Percentiles rank a stretch among this genome's conserved stretches.
phyloP scores from a whole-genome alignment of 805 yeast genomes.

The Metschnikowia santaceciliae region DNA sequence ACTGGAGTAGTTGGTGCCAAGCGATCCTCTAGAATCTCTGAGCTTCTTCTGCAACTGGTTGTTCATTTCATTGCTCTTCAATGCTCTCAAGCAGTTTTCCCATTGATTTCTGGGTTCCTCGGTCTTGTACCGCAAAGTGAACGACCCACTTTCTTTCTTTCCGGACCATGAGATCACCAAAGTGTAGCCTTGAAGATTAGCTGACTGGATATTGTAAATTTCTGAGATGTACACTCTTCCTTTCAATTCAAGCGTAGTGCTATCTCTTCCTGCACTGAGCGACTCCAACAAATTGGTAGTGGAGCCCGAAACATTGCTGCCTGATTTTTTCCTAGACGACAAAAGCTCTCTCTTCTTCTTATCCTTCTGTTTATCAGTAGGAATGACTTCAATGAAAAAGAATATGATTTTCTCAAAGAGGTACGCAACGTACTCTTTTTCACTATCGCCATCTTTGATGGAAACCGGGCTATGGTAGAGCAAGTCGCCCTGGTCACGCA shows the following conservation, averaged over 20 bases:
- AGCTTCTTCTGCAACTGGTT: constrained; percentile 33
- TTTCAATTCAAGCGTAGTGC: constrained; percentile 50
- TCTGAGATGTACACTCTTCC: constrained; percentile 81
- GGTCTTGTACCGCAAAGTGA: constrained; percentile 73
- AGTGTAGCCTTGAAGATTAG: constrained; percentile 47
- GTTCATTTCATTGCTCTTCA: constrained; percentile 42
- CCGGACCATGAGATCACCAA: constrained; percentile 79
- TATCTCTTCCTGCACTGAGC: constrained; percentile 27
- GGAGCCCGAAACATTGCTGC: constrained; percentile 38
- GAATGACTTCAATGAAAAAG: constrained; percentile 37
- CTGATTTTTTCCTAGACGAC: constrained; percentile 47
- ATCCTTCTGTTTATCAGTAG: constrained; percentile 26
- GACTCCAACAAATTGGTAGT: constrained; percentile 36
- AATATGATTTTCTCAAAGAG: constrained; percentile 68
- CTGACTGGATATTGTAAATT: constrained; percentile 38
- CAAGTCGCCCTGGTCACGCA: constrained; percentile 79
- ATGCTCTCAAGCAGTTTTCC: constrained; percentile 59
- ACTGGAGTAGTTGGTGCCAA: constrained; percentile 24
- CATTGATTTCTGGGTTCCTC: constrained; percentile 84
- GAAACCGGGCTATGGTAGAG: constrained; percentile 69
- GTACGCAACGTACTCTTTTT: constrained; percentile 85
- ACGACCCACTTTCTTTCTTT: constrained; percentile 79
- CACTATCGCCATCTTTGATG: constrained; percentile 65
- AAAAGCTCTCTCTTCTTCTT: constrained; percentile 39
- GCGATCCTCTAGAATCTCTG: constrained; percentile 32